phyloP scores from a whole-genome alignment of 2,329 filamentous ascomycete species.

The Aspergillus hiratsukae region DNA sequence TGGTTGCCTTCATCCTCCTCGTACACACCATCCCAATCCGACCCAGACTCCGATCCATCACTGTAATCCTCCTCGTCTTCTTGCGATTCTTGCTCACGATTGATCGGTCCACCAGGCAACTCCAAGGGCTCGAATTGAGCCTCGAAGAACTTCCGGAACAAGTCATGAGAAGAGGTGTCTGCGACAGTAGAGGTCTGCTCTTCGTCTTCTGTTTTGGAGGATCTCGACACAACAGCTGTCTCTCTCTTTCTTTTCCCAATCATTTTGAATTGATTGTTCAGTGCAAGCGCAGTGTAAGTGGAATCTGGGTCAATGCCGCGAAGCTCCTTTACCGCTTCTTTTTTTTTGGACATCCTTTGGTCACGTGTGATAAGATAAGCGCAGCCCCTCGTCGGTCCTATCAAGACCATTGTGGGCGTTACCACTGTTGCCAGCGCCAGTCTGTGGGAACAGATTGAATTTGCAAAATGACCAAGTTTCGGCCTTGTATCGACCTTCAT shows the following conservation, averaged over 20 bases:
- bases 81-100: conserved; percentile 12
- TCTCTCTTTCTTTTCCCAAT: conserved; percentile 49
- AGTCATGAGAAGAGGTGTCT: conserved; percentile 60
- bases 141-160: conserved; percentile 83
- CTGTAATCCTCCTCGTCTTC: conserved; percentile 21
- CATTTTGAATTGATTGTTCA: conserved; percentile 24
- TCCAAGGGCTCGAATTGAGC: conserved; percentile 74
- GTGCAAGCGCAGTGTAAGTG: not conserved
- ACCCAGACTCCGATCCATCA: conserved; percentile 31
- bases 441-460: conserved; percentile 4
- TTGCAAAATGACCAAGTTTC: conserved; percentile 76
- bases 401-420: conserved; percentile 11
- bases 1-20: conserved; percentile 39
- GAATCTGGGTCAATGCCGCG: not conserved
- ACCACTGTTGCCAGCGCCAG: conserved; percentile 8
- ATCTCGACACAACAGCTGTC: conserved; percentile 27
- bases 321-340: conserved; percentile 17
- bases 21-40: conserved; percentile 63
- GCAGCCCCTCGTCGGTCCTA: conserved; percentile 14
- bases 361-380: conserved; percentile 40
- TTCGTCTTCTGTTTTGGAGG: conserved; percentile 16
- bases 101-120: conserved; percentile 14
- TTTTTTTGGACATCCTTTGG: not conserved
- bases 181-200: conserved; percentile 19
- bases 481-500: conserved; percentile 95